Conservation (phyloP, 257 asterid genomes). For the Ballota nigra region DNA sequence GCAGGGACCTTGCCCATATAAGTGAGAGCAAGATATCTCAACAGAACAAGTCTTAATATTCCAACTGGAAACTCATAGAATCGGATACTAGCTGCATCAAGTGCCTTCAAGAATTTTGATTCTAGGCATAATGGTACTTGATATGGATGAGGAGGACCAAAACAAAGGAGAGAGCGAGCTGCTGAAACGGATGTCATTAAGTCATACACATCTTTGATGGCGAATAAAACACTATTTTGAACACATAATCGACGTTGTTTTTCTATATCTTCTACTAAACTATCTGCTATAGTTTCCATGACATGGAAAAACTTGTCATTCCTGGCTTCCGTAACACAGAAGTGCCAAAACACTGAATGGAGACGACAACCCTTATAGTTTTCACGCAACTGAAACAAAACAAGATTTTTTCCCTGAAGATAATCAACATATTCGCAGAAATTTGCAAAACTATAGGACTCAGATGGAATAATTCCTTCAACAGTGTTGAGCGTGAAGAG, state of each 20-base stretch:
- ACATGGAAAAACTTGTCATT: not conserved
- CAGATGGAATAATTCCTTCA: not conserved
- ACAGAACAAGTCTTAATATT: not conserved
- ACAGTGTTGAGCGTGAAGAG: not conserved
- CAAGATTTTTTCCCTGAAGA: not conserved
- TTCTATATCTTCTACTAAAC: not conserved
- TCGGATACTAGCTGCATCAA: not conserved
- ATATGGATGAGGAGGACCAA: not conserved
- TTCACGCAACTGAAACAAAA: not conserved
- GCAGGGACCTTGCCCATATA: too few species aligned
- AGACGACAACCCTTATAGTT: not conserved
- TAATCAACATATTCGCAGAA: not conserved
- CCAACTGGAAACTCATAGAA: not conserved
- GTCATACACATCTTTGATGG: not conserved
- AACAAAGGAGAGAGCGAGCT: not conserved
- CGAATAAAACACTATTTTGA: not conserved
- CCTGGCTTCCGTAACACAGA: not conserved
- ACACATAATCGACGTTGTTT: not conserved
- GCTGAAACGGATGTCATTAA: not conserved
- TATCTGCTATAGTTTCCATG: not conserved
- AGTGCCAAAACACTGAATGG: not conserved
- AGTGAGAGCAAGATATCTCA: not conserved
- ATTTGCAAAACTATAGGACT: too few species aligned
- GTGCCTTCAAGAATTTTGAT: not conserved
- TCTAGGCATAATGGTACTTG: not conserved